These are phyloP conservation scores for Corchorus olitorius DNA, from an alignment of 345 rosid species.

Conservation along the genomic window DNA sequence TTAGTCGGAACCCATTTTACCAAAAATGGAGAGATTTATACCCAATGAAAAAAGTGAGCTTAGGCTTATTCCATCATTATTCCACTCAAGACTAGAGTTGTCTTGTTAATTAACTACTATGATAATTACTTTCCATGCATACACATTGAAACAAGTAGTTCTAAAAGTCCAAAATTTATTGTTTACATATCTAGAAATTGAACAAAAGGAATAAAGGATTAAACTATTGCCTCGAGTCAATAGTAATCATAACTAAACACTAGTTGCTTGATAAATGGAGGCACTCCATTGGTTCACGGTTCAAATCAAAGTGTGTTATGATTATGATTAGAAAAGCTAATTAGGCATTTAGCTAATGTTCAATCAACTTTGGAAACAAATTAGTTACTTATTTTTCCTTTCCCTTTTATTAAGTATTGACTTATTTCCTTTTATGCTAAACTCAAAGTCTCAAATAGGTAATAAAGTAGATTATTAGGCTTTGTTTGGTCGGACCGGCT, in stretches of 20 bases:
- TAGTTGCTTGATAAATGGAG: not conserved
- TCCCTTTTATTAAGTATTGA: too few species aligned
- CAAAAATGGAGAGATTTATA: too few species aligned
- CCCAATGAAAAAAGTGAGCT: too few species aligned
- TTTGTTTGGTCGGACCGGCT: too few species aligned
- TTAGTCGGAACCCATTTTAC: too few species aligned
- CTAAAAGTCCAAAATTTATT: too few species aligned
- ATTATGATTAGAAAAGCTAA: not conserved
- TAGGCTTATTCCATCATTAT: too few species aligned
- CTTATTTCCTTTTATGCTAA: too few species aligned
- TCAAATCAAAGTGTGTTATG: conserved; percentile 10
- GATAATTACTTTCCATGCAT: not conserved
- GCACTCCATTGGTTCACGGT: not conserved
- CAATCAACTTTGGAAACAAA: not conserved
- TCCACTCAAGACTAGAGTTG: not conserved
- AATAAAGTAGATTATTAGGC: too few species aligned
- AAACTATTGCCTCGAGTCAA: not conserved
- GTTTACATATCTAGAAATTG: not conserved
- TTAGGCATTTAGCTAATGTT: not conserved
- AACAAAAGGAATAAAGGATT: not conserved
- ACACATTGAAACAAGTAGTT: too few species aligned
- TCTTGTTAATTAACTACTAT: not conserved
- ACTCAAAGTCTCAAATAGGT: too few species aligned
- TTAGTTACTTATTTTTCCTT: too few species aligned
- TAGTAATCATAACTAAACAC: not conserved